Evolutionary conservation across 1,284 basidiomycete species (phyloP), one percentile per base, ranked within the genome.

Genomic region (Ustilago loliicola): DNA sequence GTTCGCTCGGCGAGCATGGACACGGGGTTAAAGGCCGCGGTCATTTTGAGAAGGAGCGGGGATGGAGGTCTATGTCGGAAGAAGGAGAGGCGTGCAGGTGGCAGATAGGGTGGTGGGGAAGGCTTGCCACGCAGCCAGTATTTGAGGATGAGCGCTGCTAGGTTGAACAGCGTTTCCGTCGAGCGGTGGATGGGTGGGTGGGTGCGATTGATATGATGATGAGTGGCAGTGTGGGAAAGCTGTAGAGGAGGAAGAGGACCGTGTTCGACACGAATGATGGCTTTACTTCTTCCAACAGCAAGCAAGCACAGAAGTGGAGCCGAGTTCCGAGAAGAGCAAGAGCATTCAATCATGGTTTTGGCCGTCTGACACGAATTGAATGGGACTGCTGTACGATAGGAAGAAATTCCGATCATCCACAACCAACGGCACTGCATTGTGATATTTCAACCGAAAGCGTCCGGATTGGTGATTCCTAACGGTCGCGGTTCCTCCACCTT

Each of bases 1-100:
- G 75, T 71, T 15, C 80, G 73, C 63, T 83, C 80, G 5, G 71
- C 71, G 36, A 81, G 66, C 58, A 81, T 51, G 19, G 68, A 68
- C 11, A 79, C 21, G 5, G 78, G 78, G 34, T 73, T 80, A 63
- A 68, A 80, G 1, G 66, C 70, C 21, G 66, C 54, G 23, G 48
- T 55, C 66, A 77, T 70, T 38, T 47, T 66, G 47, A 67, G 50
- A 30, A 40, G 1, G 7, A 58, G 51, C 19, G 65, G 51, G 9
- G 61, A 63, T 2, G 64, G 64, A 2, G 66, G 67, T 27, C 29
- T 30, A 23, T 21, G 34, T 32, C 45, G 71, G 2, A 68, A 32
- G 36, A 51, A 21, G 8, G 61, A 40, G n/a, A 72, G 66, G 32
- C 51, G 60, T 29, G 47, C 11, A 23, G 65, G 47, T 5, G 70